Evolutionary conservation across 139 green algal species (phyloP).

Genomic region (Chloropicon primus): DNA sequence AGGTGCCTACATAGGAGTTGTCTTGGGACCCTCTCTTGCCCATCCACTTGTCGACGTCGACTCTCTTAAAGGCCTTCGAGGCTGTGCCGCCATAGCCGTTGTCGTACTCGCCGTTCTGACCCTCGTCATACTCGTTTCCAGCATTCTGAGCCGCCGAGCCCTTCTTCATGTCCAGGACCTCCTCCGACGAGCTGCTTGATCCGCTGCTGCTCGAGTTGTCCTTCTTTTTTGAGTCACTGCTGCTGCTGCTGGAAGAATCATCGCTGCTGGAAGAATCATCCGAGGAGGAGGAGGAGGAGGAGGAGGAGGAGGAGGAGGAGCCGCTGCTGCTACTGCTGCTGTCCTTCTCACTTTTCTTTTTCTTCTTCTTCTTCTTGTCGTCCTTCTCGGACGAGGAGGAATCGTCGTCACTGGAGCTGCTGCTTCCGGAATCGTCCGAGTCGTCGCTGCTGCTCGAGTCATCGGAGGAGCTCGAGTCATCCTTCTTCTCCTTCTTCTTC

Average conservation of each 20-base stretch:
- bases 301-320: no score
- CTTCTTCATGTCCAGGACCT: background rate
- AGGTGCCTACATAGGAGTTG: background rate
- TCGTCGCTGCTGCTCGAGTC: background rate
- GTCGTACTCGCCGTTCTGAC: background rate
- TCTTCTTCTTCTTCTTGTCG: background rate
- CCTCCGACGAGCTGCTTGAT: no score
- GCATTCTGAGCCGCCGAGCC: background rate
- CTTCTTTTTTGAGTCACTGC: no score
- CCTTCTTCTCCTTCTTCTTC: background rate
- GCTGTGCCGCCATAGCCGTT: background rate
- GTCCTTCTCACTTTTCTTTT: constrained; percentile 1
- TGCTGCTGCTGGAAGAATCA: no score
- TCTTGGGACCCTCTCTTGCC: constrained; percentile 48
- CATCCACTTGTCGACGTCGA: constrained; percentile 56
- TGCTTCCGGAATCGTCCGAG: background rate
- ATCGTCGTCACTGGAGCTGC: background rate
- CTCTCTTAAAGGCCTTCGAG: constrained; percentile 2
- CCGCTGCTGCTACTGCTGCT: background rate
- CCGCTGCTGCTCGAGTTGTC: no score
- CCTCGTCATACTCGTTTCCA: background rate
- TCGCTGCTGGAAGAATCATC: background rate
- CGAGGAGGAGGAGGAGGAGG: no score
- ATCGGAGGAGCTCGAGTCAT: background rate
- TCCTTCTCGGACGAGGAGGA: background rate